Percentiles rank a stretch among this genome's conserved stretches.
Evolutionary conservation across 352 stramenopile species (phyloP).

Genomic region (Phytophthora vignae): DNA sequence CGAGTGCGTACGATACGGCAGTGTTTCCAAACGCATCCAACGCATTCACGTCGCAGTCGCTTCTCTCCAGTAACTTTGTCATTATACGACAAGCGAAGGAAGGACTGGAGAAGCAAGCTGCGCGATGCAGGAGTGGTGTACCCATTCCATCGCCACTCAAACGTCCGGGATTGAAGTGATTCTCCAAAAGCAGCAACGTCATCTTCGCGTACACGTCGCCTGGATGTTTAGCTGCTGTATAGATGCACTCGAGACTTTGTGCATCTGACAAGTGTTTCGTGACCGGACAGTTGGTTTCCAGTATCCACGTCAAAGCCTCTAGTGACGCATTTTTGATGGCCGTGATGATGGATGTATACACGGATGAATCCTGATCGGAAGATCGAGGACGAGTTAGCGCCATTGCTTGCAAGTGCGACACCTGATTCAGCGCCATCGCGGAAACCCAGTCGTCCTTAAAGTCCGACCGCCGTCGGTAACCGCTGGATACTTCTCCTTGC

Average conservation of each 20-base stretch:
- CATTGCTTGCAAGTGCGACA: conserved; percentile 47
- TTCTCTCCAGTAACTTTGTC: conserved; percentile 28
- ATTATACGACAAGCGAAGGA: conserved; percentile 33
- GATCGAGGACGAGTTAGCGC: not conserved
- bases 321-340: conserved; percentile 46
- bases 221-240: conserved; percentile 35
- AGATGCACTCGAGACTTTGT: conserved; percentile 28
- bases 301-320: conserved; percentile 52
- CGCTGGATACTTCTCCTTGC: not conserved
- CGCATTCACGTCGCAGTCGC: conserved; percentile 54
- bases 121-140: conserved; percentile 61
- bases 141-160: conserved; percentile 58
- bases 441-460: conserved; percentile 18
- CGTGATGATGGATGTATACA: conserved; percentile 25
- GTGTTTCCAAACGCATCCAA: conserved; percentile 62
- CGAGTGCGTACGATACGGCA: conserved; percentile 57
- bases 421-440: conserved; percentile 39
- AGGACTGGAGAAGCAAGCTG: conserved; percentile 46
- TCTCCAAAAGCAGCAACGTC: conserved; percentile 50
- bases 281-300: conserved; percentile 18
- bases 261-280: conserved; percentile 14
- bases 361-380: not conserved
- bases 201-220: conserved; percentile 47
- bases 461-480: not conserved
- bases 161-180: conserved; percentile 41